Evolutionary conservation across 805 yeast genomes (phyloP).

Genomic region (Geotrichum ghanense): DNA sequence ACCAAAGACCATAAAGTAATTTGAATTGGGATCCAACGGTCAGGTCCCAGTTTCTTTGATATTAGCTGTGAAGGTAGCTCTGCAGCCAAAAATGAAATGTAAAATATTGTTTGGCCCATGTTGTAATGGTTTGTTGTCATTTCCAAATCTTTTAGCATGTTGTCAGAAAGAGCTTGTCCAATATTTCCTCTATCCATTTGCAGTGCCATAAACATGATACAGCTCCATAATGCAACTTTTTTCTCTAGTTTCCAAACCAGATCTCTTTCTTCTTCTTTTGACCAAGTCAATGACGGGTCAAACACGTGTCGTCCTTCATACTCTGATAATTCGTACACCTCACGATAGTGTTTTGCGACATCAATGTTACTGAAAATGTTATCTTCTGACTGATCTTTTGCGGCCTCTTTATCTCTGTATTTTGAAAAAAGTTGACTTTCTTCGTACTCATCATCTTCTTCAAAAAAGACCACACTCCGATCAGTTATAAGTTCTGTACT

Average conservation of each 20-base stretch:
- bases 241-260: constrained; percentile 41
- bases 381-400: not conserved
- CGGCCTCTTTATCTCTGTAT: too few relatives aligned
- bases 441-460: too few relatives aligned
- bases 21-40: constrained; percentile 50
- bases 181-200: constrained; percentile 47
- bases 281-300: constrained; percentile 45
- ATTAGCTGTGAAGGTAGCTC: constrained; percentile 59
- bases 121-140: constrained; percentile 47
- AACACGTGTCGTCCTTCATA: constrained; percentile 45
- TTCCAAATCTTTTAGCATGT: constrained; percentile 37
- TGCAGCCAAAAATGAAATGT: constrained; percentile 40
- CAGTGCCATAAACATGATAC: constrained; percentile 43
- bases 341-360: constrained; percentile 32
- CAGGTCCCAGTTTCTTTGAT: constrained; percentile 54
- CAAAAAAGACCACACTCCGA: too few relatives aligned
- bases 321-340: constrained; percentile 32
- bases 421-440: too few relatives aligned
- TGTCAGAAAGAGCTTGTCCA: constrained; percentile 44
- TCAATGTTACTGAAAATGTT: constrained; percentile 33
- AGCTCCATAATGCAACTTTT: constrained; percentile 42
- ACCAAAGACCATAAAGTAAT: constrained; percentile 44
- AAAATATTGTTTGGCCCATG: constrained; percentile 42
- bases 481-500: too few relatives aligned
- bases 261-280: constrained; percentile 33